Percentiles rank a stretch among this genome's conserved stretches.
Conservation (phyloP, 768 basidiomycete species). For the Collybia mongolica region DNA sequence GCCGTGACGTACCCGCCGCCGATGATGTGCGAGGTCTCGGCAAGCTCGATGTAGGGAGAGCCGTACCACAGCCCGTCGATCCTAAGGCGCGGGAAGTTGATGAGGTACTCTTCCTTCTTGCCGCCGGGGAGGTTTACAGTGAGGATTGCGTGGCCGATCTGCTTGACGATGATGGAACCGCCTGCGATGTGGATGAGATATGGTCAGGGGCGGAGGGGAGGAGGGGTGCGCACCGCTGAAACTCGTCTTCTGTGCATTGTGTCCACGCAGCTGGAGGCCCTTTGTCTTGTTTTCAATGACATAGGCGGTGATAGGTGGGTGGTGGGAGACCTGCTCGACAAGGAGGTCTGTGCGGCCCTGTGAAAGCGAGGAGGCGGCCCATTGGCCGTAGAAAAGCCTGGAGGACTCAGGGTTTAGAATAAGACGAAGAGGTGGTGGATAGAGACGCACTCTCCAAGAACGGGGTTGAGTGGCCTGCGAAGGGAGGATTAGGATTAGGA, state of each 20-base stretch:
- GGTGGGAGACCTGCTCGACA: slow-evolving; percentile 97
- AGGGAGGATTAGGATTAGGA: slow-evolving; percentile 4
- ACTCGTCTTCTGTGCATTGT: slow-evolving; percentile 93
- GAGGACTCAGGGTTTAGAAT: background rate
- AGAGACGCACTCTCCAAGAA: slow-evolving; percentile 79
- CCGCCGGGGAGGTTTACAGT: slow-evolving; percentile 62
- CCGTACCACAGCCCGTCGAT: slow-evolving; percentile 92
- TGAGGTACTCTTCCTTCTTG: slow-evolving; percentile 60
- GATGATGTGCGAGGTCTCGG: slow-evolving; percentile 76
- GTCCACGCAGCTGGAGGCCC: slow-evolving; percentile 76
- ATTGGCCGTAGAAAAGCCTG: slow-evolving; percentile 85
- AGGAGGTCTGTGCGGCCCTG: slow-evolving; percentile 82
- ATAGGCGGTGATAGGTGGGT: slow-evolving; percentile 87
- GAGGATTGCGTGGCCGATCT: slow-evolving; percentile 90
- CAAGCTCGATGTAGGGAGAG: slow-evolving; percentile 90
- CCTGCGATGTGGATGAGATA: slow-evolving; percentile 27
- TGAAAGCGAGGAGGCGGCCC: slow-evolving; percentile 60
- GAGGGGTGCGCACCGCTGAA: slow-evolving; percentile 62
- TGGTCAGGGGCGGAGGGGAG: background rate
- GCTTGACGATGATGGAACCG: slow-evolving; percentile 83
- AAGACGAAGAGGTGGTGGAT: background rate
- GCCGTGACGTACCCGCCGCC: slow-evolving; percentile 39
- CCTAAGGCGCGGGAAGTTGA: slow-evolving; percentile 88
- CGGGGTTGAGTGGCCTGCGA: slow-evolving; percentile 88
- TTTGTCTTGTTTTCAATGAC: slow-evolving; percentile 80